These are phyloP conservation scores for Phylloporus sp. DNA, from an alignment of 768 basidiomycete genomes.

Conservation along the genomic window DNA sequence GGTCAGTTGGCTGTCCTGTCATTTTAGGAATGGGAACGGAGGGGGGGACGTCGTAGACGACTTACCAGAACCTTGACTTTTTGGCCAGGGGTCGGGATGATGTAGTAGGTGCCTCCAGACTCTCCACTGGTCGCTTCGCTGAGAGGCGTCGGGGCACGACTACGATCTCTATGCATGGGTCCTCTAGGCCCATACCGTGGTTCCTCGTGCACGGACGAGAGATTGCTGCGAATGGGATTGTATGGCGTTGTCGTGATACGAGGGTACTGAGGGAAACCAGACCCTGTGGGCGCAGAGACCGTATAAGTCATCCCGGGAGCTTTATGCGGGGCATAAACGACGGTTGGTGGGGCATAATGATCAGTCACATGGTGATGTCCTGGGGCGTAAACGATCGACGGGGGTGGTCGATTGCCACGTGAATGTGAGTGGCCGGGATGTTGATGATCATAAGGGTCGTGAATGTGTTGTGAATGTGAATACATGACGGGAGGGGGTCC, in stretches of 20 bases:
- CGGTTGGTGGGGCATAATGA: constrained; percentile 56
- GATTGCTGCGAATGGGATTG: constrained; percentile 36
- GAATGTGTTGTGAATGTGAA: constrained; percentile 40
- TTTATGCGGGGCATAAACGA: constrained; percentile 51
- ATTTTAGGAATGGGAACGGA: constrained; percentile 6
- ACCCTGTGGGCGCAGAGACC: constrained; percentile 53
- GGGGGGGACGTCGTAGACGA: constrained; percentile 14
- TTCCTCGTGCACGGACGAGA: constrained; percentile 37
- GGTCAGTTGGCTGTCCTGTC: constrained; percentile 25
- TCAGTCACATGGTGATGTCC: constrained; percentile 37
- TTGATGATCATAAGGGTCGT: constrained; percentile 29
- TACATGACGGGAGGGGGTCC: constrained; percentile 28
- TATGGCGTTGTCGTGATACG: constrained; percentile 40
- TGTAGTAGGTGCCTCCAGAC: constrained; percentile 71
- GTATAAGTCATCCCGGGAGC: constrained; percentile 64
- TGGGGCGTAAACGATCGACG: constrained; percentile 60
- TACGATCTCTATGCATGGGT: constrained; percentile 25
- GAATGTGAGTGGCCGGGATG: constrained; percentile 35
- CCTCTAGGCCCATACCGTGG: constrained; percentile 27
- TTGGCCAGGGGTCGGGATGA: constrained; percentile 65
- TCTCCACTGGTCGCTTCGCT: constrained; percentile 43
- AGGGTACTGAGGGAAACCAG: constrained; percentile 36
- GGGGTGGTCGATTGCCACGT: constrained; percentile 38
- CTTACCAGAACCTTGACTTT: constrained; percentile 73
- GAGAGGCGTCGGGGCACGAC: constrained; percentile 35